A percentile compares a stretch with the other conserved stretches of the same genome.
phyloP scores from a whole-genome alignment of 345 rosid species.

The Reutealis trisperma region DNA sequence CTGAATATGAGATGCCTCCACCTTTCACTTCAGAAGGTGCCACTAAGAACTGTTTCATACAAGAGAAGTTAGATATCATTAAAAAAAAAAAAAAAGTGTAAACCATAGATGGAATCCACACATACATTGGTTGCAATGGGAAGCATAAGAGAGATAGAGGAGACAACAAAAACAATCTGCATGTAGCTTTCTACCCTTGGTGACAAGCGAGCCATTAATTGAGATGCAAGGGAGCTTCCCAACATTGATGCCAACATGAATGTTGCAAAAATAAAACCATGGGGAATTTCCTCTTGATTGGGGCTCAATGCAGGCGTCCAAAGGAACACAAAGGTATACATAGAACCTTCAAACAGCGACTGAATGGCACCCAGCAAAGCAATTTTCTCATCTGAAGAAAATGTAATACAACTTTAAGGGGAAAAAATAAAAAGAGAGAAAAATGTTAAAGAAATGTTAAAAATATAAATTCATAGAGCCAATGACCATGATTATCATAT shows the following conservation, averaged over 20 bases:
- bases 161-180: slow-evolving; percentile 78
- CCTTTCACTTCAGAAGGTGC: slow-evolving; percentile 69
- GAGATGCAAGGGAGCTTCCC: slow-evolving; percentile 96
- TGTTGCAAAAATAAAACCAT: slow-evolving; percentile 94
- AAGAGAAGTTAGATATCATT: neutral
- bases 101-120: neutral
- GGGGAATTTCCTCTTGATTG: slow-evolving; percentile 85
- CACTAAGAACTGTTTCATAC: slow-evolving; percentile 57
- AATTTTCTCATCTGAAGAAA: slow-evolving; percentile 78
- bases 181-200: slow-evolving; percentile 82
- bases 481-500: neutral
- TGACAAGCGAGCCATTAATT: slow-evolving; percentile 72
- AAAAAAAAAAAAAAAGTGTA: neutral
- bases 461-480: neutral
- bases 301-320: slow-evolving; percentile 97
- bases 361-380: slow-evolving; percentile 94
- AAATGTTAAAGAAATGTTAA: neutral
- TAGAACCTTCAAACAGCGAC: slow-evolving; percentile 93
- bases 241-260: slow-evolving; percentile 96
- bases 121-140: slow-evolving; percentile 74
- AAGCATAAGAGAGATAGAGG: slow-evolving; percentile 68
- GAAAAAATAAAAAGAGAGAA: neutral
- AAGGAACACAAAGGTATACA: slow-evolving; percentile 51
- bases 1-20: slow-evolving; percentile 68
- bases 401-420: neutral